Percentiles rank a stretch among this genome's conserved stretches.
Conservation (phyloP, 108 stramenopile species). For the Cyclotella cryptica region DNA sequence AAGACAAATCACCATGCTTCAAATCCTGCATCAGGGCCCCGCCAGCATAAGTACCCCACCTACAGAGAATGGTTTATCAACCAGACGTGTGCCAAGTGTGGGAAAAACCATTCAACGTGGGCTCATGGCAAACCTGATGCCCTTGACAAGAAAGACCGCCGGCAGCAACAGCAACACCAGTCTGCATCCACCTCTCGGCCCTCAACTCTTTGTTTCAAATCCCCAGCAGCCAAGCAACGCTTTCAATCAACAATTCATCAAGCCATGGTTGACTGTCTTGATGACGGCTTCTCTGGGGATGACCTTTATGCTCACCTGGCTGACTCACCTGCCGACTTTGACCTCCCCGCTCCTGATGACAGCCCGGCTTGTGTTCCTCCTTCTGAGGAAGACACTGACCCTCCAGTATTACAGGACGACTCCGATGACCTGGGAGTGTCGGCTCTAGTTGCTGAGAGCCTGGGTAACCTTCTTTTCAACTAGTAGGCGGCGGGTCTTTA, state of each 20-base stretch:
- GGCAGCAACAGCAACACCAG: not conserved
- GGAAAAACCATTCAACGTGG: not conserved
- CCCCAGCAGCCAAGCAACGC: not conserved
- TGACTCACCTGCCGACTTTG: not conserved
- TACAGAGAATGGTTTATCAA: not conserved
- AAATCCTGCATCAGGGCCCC: not conserved
- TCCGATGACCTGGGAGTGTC: not conserved
- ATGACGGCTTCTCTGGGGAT: not conserved
- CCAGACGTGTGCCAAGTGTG: not conserved
- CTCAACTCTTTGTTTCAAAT: not conserved
- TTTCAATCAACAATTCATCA: not conserved
- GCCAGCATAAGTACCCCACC: not conserved
- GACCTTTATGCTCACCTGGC: not conserved
- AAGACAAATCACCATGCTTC: not conserved
- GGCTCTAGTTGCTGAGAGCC: not conserved
- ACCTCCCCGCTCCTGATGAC: no score
- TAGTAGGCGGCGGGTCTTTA: not conserved
- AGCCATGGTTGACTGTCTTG: not conserved
- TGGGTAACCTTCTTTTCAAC: not conserved
- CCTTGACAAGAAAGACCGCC: no score
- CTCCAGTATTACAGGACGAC: not conserved
- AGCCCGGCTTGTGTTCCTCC: not conserved
- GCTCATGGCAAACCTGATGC: not conserved
- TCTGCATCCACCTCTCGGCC: not conserved
- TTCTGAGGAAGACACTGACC: not conserved